Evolutionary conservation across 2,329 filamentous ascomycete species (phyloP).

Genomic region (Parafenestella ontariensis): DNA sequence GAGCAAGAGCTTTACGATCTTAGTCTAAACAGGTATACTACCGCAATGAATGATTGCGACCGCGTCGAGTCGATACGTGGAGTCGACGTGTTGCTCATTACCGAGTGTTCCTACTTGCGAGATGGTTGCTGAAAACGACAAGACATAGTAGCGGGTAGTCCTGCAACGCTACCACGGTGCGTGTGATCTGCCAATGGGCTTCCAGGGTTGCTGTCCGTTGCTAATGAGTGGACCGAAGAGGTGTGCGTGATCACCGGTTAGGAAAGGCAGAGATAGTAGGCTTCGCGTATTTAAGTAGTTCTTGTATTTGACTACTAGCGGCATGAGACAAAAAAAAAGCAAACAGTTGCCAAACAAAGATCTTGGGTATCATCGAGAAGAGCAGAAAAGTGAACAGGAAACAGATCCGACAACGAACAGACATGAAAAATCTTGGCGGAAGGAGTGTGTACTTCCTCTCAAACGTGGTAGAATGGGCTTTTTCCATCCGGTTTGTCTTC

Average conservation of each 20-base stretch:
- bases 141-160: no score
- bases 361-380: neutral
- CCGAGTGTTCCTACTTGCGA: no score
- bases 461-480: slow-evolving; percentile 21
- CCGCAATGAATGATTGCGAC: no score
- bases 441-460: neutral
- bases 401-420: neutral
- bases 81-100: no score
- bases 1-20: no score
- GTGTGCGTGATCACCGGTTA: neutral
- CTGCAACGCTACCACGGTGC: neutral
- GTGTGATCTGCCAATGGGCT: neutral
- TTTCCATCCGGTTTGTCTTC: slow-evolving; percentile 21
- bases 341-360: neutral
- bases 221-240: neutral
- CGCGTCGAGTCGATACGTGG: no score
- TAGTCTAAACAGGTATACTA: no score
- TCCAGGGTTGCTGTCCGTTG: neutral
- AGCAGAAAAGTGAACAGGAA: neutral
- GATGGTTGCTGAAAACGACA: no score
- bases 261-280: neutral
- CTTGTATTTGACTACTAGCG: neutral
- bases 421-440: neutral
- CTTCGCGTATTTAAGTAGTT: neutral
- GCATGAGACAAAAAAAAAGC: neutral